Evolutionary conservation across 371 early-diverging fungal genomes (phyloP).

Genomic region (Mucor velutinosus): DNA sequence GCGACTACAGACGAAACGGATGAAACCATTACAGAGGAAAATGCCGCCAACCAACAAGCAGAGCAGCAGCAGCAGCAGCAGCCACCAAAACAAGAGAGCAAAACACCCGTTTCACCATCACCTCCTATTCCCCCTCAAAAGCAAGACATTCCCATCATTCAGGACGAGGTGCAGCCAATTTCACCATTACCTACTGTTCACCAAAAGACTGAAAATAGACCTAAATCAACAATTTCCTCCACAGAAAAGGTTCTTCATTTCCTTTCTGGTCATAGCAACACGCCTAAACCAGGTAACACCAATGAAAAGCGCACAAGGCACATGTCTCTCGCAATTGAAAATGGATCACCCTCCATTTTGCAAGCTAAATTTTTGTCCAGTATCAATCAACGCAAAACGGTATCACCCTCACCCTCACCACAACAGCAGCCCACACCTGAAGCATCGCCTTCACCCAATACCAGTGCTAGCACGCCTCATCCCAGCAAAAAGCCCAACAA

Average conservation of each 20-base stretch:
- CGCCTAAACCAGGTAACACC: constrained; percentile 25
- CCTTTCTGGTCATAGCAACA: constrained; percentile 31
- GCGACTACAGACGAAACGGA: not conserved
- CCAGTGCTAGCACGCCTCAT: constrained; percentile 28
- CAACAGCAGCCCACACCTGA: not conserved
- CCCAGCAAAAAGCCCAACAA: constrained; percentile 10
- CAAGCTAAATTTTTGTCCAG: constrained; percentile 52
- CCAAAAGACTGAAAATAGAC: constrained; percentile 8
- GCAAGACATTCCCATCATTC: not conserved
- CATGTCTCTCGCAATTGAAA: constrained; percentile 20
- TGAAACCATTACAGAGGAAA: not conserved
- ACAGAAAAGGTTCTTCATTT: constrained; percentile 37
- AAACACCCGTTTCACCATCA: no score
- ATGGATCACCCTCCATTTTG: constrained; percentile 30
- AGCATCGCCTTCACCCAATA: constrained; percentile 10
- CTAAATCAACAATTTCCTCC: constrained; percentile 24
- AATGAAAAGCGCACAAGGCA: constrained; percentile 25
- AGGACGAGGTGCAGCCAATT: not conserved
- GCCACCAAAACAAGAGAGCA: constrained; percentile 11
- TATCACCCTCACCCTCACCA: not conserved
- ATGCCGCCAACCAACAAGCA: not conserved
- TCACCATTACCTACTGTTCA: constrained; percentile 10
- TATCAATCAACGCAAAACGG: constrained; percentile 21
- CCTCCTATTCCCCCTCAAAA: constrained; percentile 3
- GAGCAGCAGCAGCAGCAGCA: not conserved